phyloP scores from a whole-genome alignment of 768 basidiomycete species.

The Suillus hirtellus region DNA sequence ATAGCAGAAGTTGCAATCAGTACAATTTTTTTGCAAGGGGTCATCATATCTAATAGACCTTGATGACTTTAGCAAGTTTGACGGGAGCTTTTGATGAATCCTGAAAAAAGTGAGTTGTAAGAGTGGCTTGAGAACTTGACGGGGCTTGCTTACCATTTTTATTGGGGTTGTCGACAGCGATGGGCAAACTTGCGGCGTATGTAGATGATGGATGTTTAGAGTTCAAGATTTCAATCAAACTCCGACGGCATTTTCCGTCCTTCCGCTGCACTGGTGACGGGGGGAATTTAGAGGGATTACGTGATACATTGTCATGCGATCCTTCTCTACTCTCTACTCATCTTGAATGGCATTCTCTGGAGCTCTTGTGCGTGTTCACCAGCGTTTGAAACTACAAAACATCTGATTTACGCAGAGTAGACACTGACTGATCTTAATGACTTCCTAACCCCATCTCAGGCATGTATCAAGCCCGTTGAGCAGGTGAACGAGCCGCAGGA shows the following conservation, averaged over 20 bases:
- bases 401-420: conserved; percentile 39
- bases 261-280: neutral
- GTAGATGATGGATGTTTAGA: conserved; percentile 8
- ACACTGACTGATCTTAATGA: conserved; percentile 95
- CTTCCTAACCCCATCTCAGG: conserved; percentile 94
- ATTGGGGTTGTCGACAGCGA: conserved; percentile 9
- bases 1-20: conserved; percentile 15
- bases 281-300: too few relatives aligned
- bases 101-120: conserved; percentile 33
- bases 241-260: conserved; percentile 10
- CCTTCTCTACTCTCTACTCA: neutral
- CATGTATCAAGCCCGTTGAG: conserved; percentile 94
- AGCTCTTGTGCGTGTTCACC: conserved; percentile 57
- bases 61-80: conserved; percentile 97
- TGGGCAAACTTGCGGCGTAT: conserved; percentile 9
- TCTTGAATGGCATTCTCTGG: conserved; percentile 80
- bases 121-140: neutral
- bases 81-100: conserved; percentile 90
- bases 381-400: neutral
- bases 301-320: too few relatives aligned
- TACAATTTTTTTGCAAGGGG: neutral
- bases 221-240: conserved; percentile 14
- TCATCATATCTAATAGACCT: conserved; percentile 51
- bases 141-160: conserved; percentile 10
- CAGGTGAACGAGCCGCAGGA: conserved; percentile 46